These are phyloP conservation scores for Lophiotrema nucula DNA, from an alignment of 495 filamentous ascomycete genomes.

Conservation along the genomic window DNA sequence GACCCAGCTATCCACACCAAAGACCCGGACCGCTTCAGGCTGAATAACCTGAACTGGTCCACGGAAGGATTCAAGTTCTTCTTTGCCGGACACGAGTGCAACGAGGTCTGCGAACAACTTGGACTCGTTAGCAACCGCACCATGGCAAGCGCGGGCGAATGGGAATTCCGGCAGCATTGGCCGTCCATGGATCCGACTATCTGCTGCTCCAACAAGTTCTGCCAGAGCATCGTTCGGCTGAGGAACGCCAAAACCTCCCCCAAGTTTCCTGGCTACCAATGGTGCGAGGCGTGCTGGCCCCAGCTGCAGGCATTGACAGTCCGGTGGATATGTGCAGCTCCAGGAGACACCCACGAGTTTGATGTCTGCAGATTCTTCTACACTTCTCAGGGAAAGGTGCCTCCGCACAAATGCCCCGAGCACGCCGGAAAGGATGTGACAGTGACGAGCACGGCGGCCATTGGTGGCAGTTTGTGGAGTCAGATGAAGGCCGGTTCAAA, in stretches of 20 bases:
- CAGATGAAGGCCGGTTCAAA: neutral
- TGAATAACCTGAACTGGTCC: constrained; percentile 35
- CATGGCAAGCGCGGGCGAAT: constrained; percentile 32
- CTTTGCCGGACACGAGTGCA: constrained; percentile 42
- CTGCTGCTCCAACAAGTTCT: constrained; percentile 46
- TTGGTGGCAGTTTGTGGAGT: constrained; percentile 6
- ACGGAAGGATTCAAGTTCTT: constrained; percentile 45
- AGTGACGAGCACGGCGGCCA: constrained; percentile 3
- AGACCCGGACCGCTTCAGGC: constrained; percentile 36
- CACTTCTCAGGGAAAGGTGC: constrained; percentile 31
- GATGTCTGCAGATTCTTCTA: constrained; percentile 34
- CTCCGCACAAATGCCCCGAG: constrained; percentile 19
- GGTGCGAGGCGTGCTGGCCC: constrained; percentile 40
- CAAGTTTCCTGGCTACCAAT: constrained; percentile 31
- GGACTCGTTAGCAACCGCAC: constrained; percentile 36
- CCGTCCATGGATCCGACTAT: constrained; percentile 27
- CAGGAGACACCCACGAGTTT: constrained; percentile 28
- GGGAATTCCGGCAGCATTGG: constrained; percentile 36
- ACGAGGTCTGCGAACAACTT: constrained; percentile 43
- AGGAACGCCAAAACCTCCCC: constrained; percentile 17
- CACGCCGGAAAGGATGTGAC: constrained; percentile 16
- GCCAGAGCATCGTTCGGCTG: constrained; percentile 35
- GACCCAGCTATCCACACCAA: constrained; percentile 42
- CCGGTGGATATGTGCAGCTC: constrained; percentile 15
- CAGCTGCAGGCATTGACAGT: constrained; percentile 33